A percentile compares a stretch with the other conserved stretches of the same genome.
These are phyloP conservation scores for Paecilomyces formosus DNA, from an alignment of 2,329 filamentous ascomycete genomes.

Conservation along the genomic window DNA sequence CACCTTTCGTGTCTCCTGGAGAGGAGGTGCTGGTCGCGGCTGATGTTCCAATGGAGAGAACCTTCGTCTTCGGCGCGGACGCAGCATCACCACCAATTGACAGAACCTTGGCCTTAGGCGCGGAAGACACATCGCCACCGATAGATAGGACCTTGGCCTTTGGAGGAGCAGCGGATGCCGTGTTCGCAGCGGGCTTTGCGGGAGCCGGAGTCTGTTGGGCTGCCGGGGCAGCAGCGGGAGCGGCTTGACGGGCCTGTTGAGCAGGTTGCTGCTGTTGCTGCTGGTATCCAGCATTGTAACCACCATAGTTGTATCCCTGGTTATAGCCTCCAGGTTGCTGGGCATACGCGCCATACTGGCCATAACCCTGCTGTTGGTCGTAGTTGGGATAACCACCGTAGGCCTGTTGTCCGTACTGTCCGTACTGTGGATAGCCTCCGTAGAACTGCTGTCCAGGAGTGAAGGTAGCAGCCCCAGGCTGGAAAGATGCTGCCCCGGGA, in stretches of 20 bases:
- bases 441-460: conserved; percentile 63
- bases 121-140: conserved; percentile 43
- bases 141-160: conserved; percentile 58
- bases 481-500: conserved; percentile 63
- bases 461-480: conserved; percentile 63
- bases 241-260: conserved; percentile 45
- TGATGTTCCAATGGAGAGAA: conserved; percentile 64
- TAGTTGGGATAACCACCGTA: conserved; percentile 53
- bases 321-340: conserved; percentile 41
- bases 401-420: conserved; percentile 42
- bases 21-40: conserved; percentile 22
- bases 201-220: conserved; percentile 40
- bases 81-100: conserved; percentile 50
- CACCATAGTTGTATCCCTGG: conserved; percentile 39
- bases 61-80: conserved; percentile 57
- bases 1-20: conserved; percentile 34
- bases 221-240: conserved; percentile 37
- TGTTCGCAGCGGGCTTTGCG: conserved; percentile 20
- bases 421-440: conserved; percentile 44
- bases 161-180: conserved; percentile 26
- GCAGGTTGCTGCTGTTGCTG: conserved; percentile 25
- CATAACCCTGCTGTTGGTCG: conserved; percentile 37
- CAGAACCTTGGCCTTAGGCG: conserved; percentile 52
- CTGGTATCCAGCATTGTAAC: conserved; percentile 33
- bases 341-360: conserved; percentile 41